Base-by-base conservation (phyloP, 495 filamentous ascomycete species). In the Clavariopsis aquatica region DNA sequence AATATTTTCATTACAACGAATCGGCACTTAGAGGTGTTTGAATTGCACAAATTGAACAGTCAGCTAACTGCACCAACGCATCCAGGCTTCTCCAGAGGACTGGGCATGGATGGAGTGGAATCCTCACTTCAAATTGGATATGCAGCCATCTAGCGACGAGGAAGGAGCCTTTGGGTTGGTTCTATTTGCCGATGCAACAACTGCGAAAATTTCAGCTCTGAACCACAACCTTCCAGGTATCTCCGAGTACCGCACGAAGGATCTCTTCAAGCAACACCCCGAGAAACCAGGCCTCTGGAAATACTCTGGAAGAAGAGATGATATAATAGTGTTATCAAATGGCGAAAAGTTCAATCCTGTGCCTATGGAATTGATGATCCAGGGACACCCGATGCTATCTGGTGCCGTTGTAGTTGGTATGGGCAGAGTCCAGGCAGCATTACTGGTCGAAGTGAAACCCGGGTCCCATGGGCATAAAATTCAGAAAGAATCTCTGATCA, bases 311-410 rank as follows among this genome's bases (percentile, higher is more conserved):
- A 56, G 72, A 0, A 60, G 53, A 22, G 72, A 74, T 56, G 80
- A 82, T 58, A 64, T 78, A 0, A 74, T 81, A 29, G 73, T 78
- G 26, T 75, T 82, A 12, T 57, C 69, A 0, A 78, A 75, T 34
- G 80, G 79, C 0, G 74, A 79, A 46, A 80, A 77, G 61, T 74
- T 75, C 19, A 78, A 80, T 59, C 78, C 78, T 0, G 62, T 79
- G 15, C 64, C 71, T 0, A 69, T 77, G 65, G 79, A 82, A 53
- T 64, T 60, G 0, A 23, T 52, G 4, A 46, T 77, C 0, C 56
- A 69, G 10, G 53, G 69, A n/a, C 36, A 52, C 31, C 10, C 57
- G 2, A 12, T 24, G 0, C 58, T 77, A n/a, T 68, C 66, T 20
- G 31, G 66, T n/a, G 75, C 68, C 0, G 31, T 81, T 15, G 69